Conservation (phyloP, 305 asterid genomes). For the Fraxinus velutina region DNA sequence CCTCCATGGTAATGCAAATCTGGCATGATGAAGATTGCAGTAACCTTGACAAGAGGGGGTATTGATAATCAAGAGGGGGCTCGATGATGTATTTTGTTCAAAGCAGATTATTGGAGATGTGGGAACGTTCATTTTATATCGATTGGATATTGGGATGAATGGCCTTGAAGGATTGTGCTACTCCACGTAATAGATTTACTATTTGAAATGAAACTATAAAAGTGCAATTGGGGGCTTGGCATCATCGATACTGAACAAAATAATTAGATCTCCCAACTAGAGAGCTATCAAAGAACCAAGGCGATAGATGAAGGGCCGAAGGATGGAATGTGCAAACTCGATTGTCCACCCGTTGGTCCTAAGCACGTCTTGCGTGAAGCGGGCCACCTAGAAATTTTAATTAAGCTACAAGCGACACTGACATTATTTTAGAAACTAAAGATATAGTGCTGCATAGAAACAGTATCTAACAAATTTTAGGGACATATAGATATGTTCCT, state of each 20-base stretch:
- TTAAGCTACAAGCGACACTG: not conserved
- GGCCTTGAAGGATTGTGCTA: not conserved
- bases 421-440: not conserved
- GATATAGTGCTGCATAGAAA: not conserved
- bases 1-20: not conserved
- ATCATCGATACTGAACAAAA: not conserved
- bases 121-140: not conserved
- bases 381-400: not conserved
- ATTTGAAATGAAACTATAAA: not conserved
- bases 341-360: not conserved
- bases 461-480: not conserved
- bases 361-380: not conserved
- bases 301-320: too few relatives aligned
- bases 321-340: not conserved
- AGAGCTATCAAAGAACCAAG: too few relatives aligned
- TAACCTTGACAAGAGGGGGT: not conserved
- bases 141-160: not conserved
- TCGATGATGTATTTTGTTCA: not conserved
- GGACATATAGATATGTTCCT: constrained; percentile 19
- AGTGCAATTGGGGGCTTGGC: not conserved
- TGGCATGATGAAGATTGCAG: not conserved
- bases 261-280: not conserved
- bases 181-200: not conserved
- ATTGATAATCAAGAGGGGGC: not conserved
- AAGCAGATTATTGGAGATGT: not conserved